phyloP scores from a whole-genome alignment of 2,329 filamentous ascomycete species.

The Xylariaceae sp. region DNA sequence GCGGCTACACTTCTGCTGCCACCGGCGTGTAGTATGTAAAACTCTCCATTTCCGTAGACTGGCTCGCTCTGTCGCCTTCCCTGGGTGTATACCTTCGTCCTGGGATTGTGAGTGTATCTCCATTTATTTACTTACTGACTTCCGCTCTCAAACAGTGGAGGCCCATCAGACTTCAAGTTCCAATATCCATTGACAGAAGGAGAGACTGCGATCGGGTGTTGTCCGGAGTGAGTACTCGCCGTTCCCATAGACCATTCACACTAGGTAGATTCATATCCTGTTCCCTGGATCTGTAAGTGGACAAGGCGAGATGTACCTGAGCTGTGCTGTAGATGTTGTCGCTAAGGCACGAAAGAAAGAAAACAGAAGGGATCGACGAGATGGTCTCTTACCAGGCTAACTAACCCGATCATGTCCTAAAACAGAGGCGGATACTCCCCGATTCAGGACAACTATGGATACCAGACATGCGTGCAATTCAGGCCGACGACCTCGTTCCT shows the following conservation, averaged over 20 bases:
- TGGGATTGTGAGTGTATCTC: no score
- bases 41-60: not conserved
- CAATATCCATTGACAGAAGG: conserved; percentile 10
- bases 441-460: not conserved
- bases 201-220: conserved; percentile 20
- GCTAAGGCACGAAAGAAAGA: not conserved
- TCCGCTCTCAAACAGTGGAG: conserved; percentile 1
- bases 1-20: conserved; percentile 15
- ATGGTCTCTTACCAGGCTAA: not conserved
- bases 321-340: not conserved
- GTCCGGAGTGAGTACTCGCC: conserved; percentile 15
- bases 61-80: no score
- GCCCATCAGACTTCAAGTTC: conserved; percentile 11
- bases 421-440: conserved; percentile 12
- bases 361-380: not conserved
- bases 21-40: conserved; percentile 5
- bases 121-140: not conserved
- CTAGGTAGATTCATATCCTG: not conserved
- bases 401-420: not conserved
- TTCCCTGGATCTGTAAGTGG: not conserved
- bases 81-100: no score
- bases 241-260: not conserved
- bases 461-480: conserved; percentile 15
- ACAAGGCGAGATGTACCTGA: not conserved
- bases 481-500: conserved; percentile 13